Evolutionary conservation across 1,284 basidiomycete species (phyloP).

Genomic region (Cryptococcus sp.): DNA sequence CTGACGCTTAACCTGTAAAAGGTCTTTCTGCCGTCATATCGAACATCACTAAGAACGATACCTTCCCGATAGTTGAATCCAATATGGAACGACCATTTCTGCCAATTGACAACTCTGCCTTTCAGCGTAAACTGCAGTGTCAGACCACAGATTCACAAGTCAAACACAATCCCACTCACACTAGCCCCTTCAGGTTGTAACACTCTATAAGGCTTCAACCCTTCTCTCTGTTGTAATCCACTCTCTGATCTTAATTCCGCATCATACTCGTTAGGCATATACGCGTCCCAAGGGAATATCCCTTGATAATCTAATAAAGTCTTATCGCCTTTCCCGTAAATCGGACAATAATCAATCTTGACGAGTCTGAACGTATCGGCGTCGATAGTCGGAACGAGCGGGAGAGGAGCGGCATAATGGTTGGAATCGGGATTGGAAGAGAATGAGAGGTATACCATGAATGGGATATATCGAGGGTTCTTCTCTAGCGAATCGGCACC

Average conservation of each 20-base stretch:
- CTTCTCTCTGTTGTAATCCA: conserved; percentile 51
- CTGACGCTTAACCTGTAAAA: conserved; percentile 47
- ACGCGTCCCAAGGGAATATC: conserved; percentile 32
- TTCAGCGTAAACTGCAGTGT: conserved; percentile 61
- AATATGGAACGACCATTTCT: conserved; percentile 32
- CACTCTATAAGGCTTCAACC: conserved; percentile 78
- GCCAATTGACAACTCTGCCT: conserved; percentile 56
- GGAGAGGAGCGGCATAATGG: conserved; percentile 45
- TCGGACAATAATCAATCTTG: conserved; percentile 25
- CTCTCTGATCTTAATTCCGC: conserved; percentile 32
- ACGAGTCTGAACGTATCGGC: conserved; percentile 13
- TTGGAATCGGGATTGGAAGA: conserved; percentile 15
- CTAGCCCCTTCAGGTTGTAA: conserved; percentile 86
- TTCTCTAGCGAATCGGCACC: not conserved
- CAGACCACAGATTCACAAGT: not conserved
- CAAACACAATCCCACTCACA: not conserved
- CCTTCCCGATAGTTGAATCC: conserved; percentile 40
- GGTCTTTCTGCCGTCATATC: conserved; percentile 39
- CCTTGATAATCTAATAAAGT: conserved; percentile 29
- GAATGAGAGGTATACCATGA: conserved; percentile 3
- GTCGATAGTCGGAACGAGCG: conserved; percentile 38
- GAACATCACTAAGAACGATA: conserved; percentile 38
- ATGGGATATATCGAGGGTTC: not conserved
- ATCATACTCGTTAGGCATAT: conserved; percentile 40
- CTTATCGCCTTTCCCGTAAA: conserved; percentile 31